Conservation (phyloP, 1,139 yeast species). For the Hemisphaericaspora lyxosophila region DNA sequence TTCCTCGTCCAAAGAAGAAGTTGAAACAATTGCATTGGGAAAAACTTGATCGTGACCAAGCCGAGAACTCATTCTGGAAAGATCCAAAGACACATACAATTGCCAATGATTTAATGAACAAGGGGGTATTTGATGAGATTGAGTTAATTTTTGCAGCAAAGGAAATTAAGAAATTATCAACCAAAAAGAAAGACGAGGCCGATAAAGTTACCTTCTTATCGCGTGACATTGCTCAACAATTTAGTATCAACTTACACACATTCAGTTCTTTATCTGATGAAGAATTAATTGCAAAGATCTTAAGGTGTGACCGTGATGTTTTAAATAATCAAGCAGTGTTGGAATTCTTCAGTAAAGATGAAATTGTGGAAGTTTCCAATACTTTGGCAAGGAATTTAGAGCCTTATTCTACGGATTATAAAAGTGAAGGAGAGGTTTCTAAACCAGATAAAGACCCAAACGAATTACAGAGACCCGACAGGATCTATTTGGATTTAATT, state of each 20-base stretch:
- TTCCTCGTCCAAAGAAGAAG: conserved; percentile 76
- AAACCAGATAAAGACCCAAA: conserved; percentile 73
- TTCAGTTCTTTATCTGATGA: conserved; percentile 54
- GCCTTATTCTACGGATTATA: conserved; percentile 65
- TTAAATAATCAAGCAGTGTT: conserved; percentile 59
- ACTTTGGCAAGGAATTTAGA: conserved; percentile 63
- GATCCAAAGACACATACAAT: conserved; percentile 36
- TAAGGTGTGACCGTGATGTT: conserved; percentile 62
- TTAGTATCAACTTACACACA: conserved; percentile 72
- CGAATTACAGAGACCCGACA: conserved; percentile 75
- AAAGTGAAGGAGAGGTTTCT: conserved; percentile 32
- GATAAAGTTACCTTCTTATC: conserved; percentile 62
- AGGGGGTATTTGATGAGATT: conserved; percentile 73
- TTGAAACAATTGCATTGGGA: conserved; percentile 86
- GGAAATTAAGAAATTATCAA: conserved; percentile 60
- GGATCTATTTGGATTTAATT: conserved; percentile 69
- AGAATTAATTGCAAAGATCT: conserved; percentile 56
- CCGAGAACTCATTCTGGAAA: conserved; percentile 69
- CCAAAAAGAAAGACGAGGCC: conserved; percentile 46
- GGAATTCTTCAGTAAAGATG: conserved; percentile 71
- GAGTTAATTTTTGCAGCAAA: conserved; percentile 79
- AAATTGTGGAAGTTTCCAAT: conserved; percentile 63
- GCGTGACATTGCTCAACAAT: conserved; percentile 74
- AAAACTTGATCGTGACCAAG: conserved; percentile 53
- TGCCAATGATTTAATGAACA: conserved; percentile 60